Percentiles rank a stretch among this genome's conserved stretches.
Conservation (phyloP, 2,329 filamentous ascomycete genomes). For the Arthrinium puccinioides region DNA sequence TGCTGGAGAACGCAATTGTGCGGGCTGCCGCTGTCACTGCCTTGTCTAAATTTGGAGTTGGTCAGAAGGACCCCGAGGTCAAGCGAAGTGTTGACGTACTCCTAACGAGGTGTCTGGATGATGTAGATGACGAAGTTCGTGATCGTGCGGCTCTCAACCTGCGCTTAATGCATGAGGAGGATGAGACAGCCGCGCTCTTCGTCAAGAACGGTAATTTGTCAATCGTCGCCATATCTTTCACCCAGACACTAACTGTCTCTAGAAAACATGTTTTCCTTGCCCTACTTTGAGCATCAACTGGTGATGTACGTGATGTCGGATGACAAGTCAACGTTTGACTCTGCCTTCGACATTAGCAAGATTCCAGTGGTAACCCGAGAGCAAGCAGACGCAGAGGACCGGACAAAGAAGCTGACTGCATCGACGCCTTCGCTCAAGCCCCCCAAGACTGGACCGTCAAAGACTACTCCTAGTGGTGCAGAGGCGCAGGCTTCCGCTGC, state of each 20-base stretch:
- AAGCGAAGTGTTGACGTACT: conserved; percentile 93
- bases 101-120: conserved; percentile 87
- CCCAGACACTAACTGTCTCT: conserved; percentile 19
- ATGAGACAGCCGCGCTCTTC: conserved; percentile 77
- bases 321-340: conserved; percentile 75
- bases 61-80: conserved; percentile 91
- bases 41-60: conserved; percentile 92
- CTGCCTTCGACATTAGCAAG: conserved; percentile 82
- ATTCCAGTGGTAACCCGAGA: conserved; percentile 92
- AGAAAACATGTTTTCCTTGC: conserved; percentile 94
- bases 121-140: conserved; percentile 94
- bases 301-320: conserved; percentile 96
- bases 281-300: conserved; percentile 92
- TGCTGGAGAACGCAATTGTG: conserved; percentile 93
- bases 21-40: conserved; percentile 92
- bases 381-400: conserved; percentile 91
- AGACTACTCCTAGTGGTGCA: conserved; percentile 60
- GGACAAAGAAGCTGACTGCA: conserved; percentile 93
- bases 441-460: conserved; percentile 71
- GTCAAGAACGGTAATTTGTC: conserved; percentile 74
- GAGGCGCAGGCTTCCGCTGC: conserved; percentile 71
- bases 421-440: conserved; percentile 91
- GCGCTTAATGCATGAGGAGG: conserved; percentile 84
- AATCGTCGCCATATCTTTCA: not conserved
- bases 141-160: conserved; percentile 92